phyloP scores from a whole-genome alignment of 73 alveolate species.

The Paramecium sonneborni region DNA sequence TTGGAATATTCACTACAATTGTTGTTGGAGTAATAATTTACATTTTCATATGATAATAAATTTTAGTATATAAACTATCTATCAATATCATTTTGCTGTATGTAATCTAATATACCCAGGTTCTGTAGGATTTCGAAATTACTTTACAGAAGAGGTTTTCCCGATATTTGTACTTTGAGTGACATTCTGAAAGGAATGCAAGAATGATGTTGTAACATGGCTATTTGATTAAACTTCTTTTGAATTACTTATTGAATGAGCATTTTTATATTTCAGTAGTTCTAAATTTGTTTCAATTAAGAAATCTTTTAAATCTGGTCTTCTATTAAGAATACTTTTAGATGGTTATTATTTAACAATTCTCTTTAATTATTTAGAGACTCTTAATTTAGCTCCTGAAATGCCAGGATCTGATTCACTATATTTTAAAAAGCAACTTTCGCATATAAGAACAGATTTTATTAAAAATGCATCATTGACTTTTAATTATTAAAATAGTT shows the following conservation, averaged over 20 bases:
- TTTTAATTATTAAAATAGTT: slow-evolving; percentile 45
- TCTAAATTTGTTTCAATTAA: slow-evolving; percentile 48
- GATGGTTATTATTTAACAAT: background rate
- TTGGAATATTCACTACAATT: background rate
- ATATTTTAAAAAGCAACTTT: slow-evolving; percentile 19
- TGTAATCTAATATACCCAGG: background rate
- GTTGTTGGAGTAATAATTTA: background rate
- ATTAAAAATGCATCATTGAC: slow-evolving; percentile 51
- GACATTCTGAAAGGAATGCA: slow-evolving; percentile 9
- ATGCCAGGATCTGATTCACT: slow-evolving; percentile 51
- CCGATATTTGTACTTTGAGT: slow-evolving; percentile 9
- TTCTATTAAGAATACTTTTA: background rate
- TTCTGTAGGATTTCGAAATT: background rate
- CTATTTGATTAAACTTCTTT: background rate
- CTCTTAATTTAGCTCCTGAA: slow-evolving; percentile 27
- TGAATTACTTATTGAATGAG: background rate
- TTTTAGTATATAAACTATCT: background rate
- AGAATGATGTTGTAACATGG: background rate
- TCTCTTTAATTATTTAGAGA: background rate
- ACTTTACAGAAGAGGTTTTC: background rate
- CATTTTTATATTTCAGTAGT: background rate
- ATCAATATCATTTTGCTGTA: slow-evolving; percentile 31
- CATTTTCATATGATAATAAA: slow-evolving; percentile 1
- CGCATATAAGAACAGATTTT: slow-evolving; percentile 30
- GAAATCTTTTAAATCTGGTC: slow-evolving; percentile 46